Evolutionary conservation across 495 filamentous ascomycete genomes (phyloP).

Genomic region (Saxophila tyrrhenica): DNA sequence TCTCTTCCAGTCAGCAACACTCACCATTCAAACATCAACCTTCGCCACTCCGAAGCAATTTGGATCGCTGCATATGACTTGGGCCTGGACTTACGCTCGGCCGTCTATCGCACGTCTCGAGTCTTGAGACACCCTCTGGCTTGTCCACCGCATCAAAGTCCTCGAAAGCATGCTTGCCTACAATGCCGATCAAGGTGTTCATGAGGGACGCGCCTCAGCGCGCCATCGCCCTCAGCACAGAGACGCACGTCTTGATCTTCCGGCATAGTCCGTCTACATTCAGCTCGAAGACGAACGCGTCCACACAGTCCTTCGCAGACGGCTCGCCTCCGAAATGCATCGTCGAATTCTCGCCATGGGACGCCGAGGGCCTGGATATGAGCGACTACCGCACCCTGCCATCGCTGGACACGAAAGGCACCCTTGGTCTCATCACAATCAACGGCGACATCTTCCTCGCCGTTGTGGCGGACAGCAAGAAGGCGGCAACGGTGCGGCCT

Average conservation of each 20-base stretch:
- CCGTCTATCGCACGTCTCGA: too few species aligned
- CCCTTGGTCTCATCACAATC: constrained; percentile 79
- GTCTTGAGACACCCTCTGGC: not conserved
- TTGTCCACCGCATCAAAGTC: not conserved
- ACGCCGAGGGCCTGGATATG: constrained; percentile 47
- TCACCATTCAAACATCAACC: not conserved
- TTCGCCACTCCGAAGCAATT: not conserved
- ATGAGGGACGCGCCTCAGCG: constrained; percentile 72
- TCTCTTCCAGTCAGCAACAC: not conserved
- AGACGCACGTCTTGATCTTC: constrained; percentile 71
- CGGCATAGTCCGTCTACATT: constrained; percentile 49
- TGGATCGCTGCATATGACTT: too few species aligned
- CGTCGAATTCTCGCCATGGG: constrained; percentile 66
- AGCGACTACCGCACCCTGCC: constrained; percentile 62
- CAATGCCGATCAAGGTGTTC: constrained; percentile 40
- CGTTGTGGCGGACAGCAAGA: constrained; percentile 66
- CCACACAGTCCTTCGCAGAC: constrained; percentile 35
- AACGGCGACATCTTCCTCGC: constrained; percentile 81
- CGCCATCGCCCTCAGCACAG: constrained; percentile 70
- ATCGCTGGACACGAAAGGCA: constrained; percentile 68
- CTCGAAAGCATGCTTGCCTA: not conserved
- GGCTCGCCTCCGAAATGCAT: constrained; percentile 53
- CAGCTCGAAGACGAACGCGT: constrained; percentile 35
- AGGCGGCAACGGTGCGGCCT: constrained; percentile 71
- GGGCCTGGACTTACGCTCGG: too few species aligned